Evolutionary conservation across 2,329 filamentous ascomycete genomes (phyloP).

Genomic region (Cladophialophora exuberans): DNA sequence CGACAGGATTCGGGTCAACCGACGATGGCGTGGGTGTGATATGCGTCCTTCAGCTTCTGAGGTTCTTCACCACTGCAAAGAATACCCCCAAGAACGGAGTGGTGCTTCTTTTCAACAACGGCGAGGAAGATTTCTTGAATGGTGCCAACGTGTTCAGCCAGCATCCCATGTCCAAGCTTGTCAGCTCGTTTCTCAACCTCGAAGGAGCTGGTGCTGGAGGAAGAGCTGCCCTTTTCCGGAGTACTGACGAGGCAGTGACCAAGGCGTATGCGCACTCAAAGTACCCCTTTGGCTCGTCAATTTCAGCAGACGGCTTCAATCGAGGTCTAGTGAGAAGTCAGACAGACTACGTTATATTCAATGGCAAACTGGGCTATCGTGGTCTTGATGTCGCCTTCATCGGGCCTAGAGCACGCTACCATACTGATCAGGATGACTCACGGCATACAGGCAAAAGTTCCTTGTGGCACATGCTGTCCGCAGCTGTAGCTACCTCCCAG

Average conservation of each 20-base stretch:
- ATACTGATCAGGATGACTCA: conserved; percentile 85
- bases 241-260: conserved; percentile 84
- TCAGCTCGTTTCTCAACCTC: conserved; percentile 89
- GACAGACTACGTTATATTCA: conserved; percentile 88
- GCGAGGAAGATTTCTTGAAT: conserved; percentile 89
- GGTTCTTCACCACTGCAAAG: conserved; percentile 75
- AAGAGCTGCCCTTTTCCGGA: conserved; percentile 82
- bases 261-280: conserved; percentile 71
- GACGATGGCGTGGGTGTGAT: conserved; percentile 91
- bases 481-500: conserved; percentile 73
- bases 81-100: conserved; percentile 79
- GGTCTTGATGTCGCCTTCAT: conserved; percentile 93
- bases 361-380: conserved; percentile 75
- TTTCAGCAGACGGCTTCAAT: conserved; percentile 83
- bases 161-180: conserved; percentile 77
- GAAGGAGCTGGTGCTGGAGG: conserved; percentile 94
- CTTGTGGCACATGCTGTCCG: conserved; percentile 95
- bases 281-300: conserved; percentile 81
- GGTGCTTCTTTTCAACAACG: conserved; percentile 88
- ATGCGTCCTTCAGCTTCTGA: conserved; percentile 81
- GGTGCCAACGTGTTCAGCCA: conserved; percentile 84
- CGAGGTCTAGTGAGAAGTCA: conserved; percentile 77
- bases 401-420: conserved; percentile 81
- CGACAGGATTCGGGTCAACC: conserved; percentile 88
- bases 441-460: conserved; percentile 69